Evolutionary conservation across 495 filamentous ascomycete species (phyloP).

Genomic region (Geopyxis carbonaria): DNA sequence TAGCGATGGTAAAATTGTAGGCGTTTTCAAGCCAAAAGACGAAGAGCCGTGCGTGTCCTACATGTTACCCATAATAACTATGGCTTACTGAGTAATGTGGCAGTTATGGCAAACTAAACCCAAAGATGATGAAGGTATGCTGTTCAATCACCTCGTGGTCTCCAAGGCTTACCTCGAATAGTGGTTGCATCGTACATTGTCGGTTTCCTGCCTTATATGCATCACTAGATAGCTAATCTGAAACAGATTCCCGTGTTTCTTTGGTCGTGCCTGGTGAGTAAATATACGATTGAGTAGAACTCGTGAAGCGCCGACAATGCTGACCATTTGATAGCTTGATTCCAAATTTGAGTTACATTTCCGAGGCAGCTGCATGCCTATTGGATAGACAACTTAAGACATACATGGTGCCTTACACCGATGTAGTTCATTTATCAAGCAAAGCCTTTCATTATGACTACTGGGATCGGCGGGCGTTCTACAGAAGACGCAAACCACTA

Average conservation of each 20-base stretch:
- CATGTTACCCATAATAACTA: neutral
- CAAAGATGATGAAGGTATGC: constrained; percentile 66
- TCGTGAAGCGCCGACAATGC: constrained; percentile 12
- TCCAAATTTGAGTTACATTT: constrained; percentile 97
- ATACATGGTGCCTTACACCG: constrained; percentile 87
- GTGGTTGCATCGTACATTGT: constrained; percentile 78
- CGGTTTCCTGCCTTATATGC: constrained; percentile 4
- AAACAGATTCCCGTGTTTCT: constrained; percentile 70
- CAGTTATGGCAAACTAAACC: constrained; percentile 38
- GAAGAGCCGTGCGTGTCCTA: constrained; percentile 69
- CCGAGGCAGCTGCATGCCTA: constrained; percentile 90
- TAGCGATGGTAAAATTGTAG: constrained; percentile 77
- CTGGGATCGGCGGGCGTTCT: constrained; percentile 81
- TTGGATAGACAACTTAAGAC: constrained; percentile 80
- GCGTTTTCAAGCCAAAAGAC: constrained; percentile 98
- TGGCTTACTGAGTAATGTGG: neutral
- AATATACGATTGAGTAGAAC: neutral
- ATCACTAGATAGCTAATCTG: neutral
- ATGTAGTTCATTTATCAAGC: constrained; percentile 82
- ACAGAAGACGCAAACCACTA: constrained; percentile 70
- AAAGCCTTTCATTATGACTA: constrained; percentile 97
- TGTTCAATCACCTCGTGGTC: neutral
- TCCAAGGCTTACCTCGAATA: constrained; percentile 2
- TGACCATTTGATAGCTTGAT: constrained; percentile 53
- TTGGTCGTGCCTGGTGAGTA: constrained; percentile 67